Evolutionary conservation across 2,329 filamentous ascomycete genomes (phyloP).

Genomic region (Colletotrichum navitas): DNA sequence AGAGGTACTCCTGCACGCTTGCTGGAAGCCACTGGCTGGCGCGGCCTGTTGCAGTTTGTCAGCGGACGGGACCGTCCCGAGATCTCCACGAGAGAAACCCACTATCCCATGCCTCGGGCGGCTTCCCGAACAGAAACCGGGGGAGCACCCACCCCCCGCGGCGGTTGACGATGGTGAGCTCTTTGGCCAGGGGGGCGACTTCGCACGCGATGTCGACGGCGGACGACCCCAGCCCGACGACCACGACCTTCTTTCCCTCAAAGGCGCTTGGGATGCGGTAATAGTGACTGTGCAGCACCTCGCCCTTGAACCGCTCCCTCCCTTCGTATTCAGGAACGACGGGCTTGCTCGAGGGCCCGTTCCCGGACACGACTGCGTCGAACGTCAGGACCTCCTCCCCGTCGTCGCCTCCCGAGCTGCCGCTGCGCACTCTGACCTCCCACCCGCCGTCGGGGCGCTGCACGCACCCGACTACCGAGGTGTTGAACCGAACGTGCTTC

Average conservation of each 20-base stretch:
- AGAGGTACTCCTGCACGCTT: slow-evolving; percentile 47
- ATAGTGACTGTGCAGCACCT: slow-evolving; percentile 54
- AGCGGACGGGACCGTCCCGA: background rate
- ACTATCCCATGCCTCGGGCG: slow-evolving; percentile 53
- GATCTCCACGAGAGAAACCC: slow-evolving; percentile 36
- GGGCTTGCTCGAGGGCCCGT: slow-evolving; percentile 51
- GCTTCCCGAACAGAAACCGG: slow-evolving; percentile 53
- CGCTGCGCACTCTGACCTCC: slow-evolving; percentile 46
- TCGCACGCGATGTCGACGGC: slow-evolving; percentile 56
- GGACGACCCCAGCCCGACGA: slow-evolving; percentile 54
- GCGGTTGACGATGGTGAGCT: slow-evolving; percentile 53
- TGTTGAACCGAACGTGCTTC: slow-evolving; percentile 51
- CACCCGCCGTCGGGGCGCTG: slow-evolving; percentile 48
- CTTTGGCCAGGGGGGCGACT: slow-evolving; percentile 49
- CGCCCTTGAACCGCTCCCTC: slow-evolving; percentile 50
- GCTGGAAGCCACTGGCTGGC: slow-evolving; percentile 48
- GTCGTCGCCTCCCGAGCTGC: slow-evolving; percentile 15
- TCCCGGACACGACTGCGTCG: slow-evolving; percentile 53
- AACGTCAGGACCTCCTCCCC: slow-evolving; percentile 46
- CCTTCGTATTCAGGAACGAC: slow-evolving; percentile 49
- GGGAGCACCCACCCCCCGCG: slow-evolving; percentile 55
- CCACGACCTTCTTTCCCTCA: slow-evolving; percentile 53
- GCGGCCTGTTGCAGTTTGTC: slow-evolving; percentile 42
- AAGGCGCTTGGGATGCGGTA: slow-evolving; percentile 52
- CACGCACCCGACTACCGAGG: slow-evolving; percentile 49